phyloP scores from a whole-genome alignment of 73 alveolate species.

The Paramecium sexaurelia region DNA sequence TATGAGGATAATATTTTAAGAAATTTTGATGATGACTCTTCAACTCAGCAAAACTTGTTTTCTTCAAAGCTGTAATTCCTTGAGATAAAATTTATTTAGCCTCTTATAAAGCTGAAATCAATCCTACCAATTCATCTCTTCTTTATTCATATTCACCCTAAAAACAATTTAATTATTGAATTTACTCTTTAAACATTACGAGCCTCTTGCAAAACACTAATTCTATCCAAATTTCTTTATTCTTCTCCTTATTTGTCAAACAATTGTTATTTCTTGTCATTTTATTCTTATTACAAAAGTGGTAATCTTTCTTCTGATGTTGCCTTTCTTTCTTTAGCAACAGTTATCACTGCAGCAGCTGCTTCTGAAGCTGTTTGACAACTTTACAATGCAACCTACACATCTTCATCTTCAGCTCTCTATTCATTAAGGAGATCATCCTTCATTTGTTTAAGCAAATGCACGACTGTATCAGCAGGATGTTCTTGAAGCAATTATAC shows the following conservation, averaged over 20 bases:
- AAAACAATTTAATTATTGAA: not conserved
- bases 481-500: conserved; percentile 20
- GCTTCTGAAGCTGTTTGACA: not conserved
- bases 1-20: conserved; percentile 38
- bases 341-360: not conserved
- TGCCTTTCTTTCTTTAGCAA: conserved; percentile 49
- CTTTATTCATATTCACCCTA: conserved; percentile 37
- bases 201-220: conserved; percentile 19
- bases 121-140: conserved; percentile 58
- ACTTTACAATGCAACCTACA: not conserved
- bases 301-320: conserved; percentile 46
- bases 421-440: conserved; percentile 47
- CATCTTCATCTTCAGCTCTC: conserved; percentile 58
- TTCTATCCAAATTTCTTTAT: conserved; percentile 54
- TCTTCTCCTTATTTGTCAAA: conserved; percentile 29
- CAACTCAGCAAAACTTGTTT: conserved; percentile 31
- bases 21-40: conserved; percentile 26
- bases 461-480: conserved; percentile 57
- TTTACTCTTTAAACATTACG: conserved; percentile 13
- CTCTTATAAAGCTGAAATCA: conserved; percentile 39
- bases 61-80: conserved; percentile 27
- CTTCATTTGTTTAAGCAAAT: conserved; percentile 30
- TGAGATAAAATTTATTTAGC: conserved; percentile 36
- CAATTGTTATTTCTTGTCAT: not conserved
- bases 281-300: not conserved